phyloP scores from a whole-genome alignment of 1,139 yeast species.

The Yamadazyma mexicana region DNA sequence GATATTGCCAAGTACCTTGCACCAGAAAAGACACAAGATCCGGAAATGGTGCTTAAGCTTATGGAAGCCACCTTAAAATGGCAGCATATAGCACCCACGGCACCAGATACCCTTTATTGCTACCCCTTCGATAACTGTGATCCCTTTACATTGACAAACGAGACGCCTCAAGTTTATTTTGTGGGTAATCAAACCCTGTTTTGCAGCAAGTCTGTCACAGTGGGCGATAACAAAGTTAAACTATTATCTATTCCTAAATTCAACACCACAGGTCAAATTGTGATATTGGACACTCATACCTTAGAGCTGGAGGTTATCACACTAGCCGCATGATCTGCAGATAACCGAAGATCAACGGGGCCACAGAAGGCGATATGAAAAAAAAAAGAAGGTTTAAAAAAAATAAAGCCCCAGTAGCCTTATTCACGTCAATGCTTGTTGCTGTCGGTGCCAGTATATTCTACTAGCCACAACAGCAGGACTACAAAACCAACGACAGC shows the following conservation, averaged over 20 bases:
- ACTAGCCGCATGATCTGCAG: neutral
- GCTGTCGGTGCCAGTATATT: no score
- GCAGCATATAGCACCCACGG: constrained; percentile 91
- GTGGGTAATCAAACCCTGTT: constrained; percentile 79
- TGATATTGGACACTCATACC: constrained; percentile 61
- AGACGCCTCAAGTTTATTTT: constrained; percentile 83
- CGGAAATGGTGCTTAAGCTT: constrained; percentile 42
- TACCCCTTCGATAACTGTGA: constrained; percentile 81
- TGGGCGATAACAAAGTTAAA: constrained; percentile 36
- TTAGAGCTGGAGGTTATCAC: constrained; percentile 50
- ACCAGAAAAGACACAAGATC: constrained; percentile 17
- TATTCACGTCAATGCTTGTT: neutral
- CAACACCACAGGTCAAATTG: constrained; percentile 62
- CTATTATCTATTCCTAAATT: constrained; percentile 75
- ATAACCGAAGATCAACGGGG: neutral
- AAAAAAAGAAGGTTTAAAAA: no score
- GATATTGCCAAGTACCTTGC: constrained; percentile 71
- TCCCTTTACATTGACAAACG: constrained; percentile 68
- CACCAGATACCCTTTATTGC: constrained; percentile 92
- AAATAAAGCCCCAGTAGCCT: neutral
- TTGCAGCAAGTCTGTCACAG: constrained; percentile 34
- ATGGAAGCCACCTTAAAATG: constrained; percentile 73
- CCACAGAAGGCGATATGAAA: neutral
- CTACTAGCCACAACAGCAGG: no score
- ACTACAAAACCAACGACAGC: no score